Evolutionary conservation across 371 early-diverging fungal genomes (phyloP).

Genomic region (Nematocida homosporus): DNA sequence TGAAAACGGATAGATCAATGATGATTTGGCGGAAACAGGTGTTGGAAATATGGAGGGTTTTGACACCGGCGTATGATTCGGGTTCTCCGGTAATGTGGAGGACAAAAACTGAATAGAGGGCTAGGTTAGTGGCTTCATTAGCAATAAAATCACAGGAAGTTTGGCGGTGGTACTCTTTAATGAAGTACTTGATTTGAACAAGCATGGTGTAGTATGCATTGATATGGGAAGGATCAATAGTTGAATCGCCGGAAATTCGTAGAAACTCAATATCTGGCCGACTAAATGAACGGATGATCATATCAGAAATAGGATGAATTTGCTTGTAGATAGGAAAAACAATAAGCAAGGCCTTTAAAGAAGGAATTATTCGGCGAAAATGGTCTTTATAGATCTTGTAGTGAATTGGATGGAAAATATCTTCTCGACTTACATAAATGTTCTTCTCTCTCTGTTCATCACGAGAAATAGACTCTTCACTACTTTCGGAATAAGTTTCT

Average conservation of each 20-base stretch:
- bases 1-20: background rate
- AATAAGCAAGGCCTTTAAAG: background rate
- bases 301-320: background rate
- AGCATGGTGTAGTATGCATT: background rate
- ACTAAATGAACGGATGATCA: background rate
- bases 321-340: slow-evolving; percentile 1
- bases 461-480: background rate
- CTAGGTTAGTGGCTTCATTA: background rate
- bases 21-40: background rate
- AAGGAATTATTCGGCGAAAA: background rate
- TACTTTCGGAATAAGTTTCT: background rate
- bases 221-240: background rate
- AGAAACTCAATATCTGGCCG: background rate
- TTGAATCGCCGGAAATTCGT: slow-evolving; percentile 1
- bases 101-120: background rate
- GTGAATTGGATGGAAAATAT: slow-evolving; percentile 1
- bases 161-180: background rate
- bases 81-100: background rate
- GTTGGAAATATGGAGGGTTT: background rate
- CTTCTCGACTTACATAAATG: background rate
- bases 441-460: background rate
- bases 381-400: background rate
- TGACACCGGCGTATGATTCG: background rate
- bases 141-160: background rate
- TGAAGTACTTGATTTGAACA: background rate